Evolutionary conservation across 345 rosid genomes (phyloP).

Genomic region (Aquilaria sinensis): DNA sequence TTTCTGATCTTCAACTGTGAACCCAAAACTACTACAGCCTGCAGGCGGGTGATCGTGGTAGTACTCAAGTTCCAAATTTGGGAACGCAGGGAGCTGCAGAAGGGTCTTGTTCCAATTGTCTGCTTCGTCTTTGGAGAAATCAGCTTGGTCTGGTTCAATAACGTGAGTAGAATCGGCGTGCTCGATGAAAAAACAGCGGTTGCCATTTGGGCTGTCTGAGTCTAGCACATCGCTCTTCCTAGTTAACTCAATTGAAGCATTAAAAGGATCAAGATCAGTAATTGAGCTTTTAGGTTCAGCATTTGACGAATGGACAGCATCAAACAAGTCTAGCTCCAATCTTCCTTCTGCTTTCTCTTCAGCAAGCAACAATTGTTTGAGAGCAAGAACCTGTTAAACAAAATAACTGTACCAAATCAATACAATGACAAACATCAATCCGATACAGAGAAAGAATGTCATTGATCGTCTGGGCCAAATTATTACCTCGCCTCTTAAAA

Average conservation of each 20-base stretch:
- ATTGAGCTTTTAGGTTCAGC: slow-evolving; percentile 8
- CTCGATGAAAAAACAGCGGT: slow-evolving; percentile 22
- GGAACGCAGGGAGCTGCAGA: slow-evolving; percentile 18
- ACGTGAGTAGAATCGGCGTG: slow-evolving; percentile 35
- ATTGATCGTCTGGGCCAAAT: not conserved
- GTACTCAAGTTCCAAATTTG: slow-evolving; percentile 27
- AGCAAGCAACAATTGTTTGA: slow-evolving; percentile 37
- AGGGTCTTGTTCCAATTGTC: slow-evolving; percentile 28
- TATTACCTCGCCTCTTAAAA: slow-evolving; percentile 50
- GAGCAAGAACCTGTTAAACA: slow-evolving; percentile 35
- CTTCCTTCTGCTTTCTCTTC: slow-evolving; percentile 19
- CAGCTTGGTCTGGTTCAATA: slow-evolving; percentile 36
- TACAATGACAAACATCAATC: not conserved
- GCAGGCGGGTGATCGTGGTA: slow-evolving; percentile 17
- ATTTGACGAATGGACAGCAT: slow-evolving; percentile 6
- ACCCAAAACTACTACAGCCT: slow-evolving; percentile 34
- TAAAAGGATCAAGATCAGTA: not conserved
- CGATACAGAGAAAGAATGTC: not conserved
- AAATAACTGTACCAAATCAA: not conserved
- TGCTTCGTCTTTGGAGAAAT: slow-evolving; percentile 40
- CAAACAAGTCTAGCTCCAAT: slow-evolving; percentile 11
- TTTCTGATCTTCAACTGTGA: slow-evolving; percentile 44
- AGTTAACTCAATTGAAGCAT: slow-evolving; percentile 13
- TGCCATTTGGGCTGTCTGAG: slow-evolving; percentile 34
- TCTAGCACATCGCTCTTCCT: slow-evolving; percentile 45